Evolutionary conservation across 306 rosid species (phyloP).

Genomic region (Lotus japonicus): DNA sequence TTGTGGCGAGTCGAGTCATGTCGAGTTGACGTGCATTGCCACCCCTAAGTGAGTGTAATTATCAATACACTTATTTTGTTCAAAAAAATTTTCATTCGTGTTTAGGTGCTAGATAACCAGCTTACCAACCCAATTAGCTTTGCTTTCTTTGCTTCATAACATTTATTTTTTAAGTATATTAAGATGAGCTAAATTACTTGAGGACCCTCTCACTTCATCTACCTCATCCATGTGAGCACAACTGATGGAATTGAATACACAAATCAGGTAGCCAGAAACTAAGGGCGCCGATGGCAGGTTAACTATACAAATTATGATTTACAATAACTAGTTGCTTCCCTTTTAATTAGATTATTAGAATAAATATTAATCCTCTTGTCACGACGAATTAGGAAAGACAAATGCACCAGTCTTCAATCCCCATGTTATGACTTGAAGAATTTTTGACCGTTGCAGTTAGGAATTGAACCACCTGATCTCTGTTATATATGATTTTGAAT

Average conservation of each 20-base stretch:
- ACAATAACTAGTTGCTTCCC: slow-evolving; percentile 12
- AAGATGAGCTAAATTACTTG: too few species aligned
- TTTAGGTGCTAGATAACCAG: too few species aligned
- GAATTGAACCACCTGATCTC: slow-evolving; percentile 8
- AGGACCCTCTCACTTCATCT: neutral
- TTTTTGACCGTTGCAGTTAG: neutral
- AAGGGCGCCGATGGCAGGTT: slow-evolving; percentile 38
- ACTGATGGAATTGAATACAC: too few species aligned
- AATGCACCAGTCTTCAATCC: slow-evolving; percentile 25
- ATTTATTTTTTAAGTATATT: too few species aligned
- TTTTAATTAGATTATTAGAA: neutral
- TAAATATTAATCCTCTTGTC: neutral
- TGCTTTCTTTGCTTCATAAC: too few species aligned
- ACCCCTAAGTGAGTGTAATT: too few species aligned
- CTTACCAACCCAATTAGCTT: too few species aligned
- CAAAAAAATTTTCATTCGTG: too few species aligned
- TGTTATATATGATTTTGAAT: neutral
- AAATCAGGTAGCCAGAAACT: slow-evolving; percentile 53
- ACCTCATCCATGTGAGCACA: slow-evolving; percentile 2
- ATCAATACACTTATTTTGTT: too few species aligned
- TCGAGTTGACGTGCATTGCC: too few species aligned
- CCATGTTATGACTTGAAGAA: slow-evolving; percentile 22
- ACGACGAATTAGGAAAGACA: neutral
- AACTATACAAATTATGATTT: slow-evolving; percentile 2
- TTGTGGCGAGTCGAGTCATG: too few species aligned